Conservation (phyloP, 176 grass and related monocot genomes). For the Zea luxurians region DNA sequence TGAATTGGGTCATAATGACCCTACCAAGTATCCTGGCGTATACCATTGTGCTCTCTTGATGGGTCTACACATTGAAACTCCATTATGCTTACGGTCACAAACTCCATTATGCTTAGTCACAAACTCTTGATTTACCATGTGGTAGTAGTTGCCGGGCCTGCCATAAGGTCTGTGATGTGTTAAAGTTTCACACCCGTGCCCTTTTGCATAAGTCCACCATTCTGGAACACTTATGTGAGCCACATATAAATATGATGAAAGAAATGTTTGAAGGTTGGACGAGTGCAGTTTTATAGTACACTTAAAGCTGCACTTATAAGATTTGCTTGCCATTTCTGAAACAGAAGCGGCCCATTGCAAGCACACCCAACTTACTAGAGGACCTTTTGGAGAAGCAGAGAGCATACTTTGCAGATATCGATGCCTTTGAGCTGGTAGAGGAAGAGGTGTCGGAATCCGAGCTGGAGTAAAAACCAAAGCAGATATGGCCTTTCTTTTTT, state of each 20-base stretch:
- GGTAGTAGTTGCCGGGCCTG: neutral
- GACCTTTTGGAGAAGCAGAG: constrained; percentile 55
- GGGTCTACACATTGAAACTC: neutral
- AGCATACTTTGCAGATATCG: constrained; percentile 56
- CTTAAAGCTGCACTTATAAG: neutral
- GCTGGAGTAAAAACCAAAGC: constrained; percentile 26
- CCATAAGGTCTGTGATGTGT: neutral
- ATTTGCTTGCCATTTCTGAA: constrained; percentile 16
- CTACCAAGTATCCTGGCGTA: neutral
- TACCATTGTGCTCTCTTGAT: constrained; percentile 9
- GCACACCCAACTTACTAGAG: constrained; percentile 19
- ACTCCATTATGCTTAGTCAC: neutral
- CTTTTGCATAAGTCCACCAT: neutral
- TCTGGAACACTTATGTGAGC: neutral
- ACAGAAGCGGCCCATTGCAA: constrained; percentile 36
- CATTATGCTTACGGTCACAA: neutral
- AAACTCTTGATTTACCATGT: neutral
- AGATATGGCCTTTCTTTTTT: neutral
- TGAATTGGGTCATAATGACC: neutral
- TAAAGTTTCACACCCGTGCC: neutral
- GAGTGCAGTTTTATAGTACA: neutral
- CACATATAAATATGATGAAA: neutral
- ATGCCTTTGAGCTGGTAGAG: constrained; percentile 52
- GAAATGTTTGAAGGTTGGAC: neutral
- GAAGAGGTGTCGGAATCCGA: constrained; percentile 52